phyloP scores from a whole-genome alignment of 768 basidiomycete genomes.

The Hypsizygus marmoreus region DNA sequence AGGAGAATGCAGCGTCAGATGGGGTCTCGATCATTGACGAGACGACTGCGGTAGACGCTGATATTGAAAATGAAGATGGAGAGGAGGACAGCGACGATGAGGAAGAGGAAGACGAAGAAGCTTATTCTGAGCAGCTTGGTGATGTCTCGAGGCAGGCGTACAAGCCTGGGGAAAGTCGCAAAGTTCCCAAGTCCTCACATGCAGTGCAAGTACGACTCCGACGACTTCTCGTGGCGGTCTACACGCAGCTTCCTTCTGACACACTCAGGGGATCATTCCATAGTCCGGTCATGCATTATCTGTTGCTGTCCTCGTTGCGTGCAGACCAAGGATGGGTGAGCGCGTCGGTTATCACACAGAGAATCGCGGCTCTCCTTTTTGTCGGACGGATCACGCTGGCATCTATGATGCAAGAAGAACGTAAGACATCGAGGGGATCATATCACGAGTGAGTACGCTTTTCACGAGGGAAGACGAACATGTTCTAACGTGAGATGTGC shows the following conservation, averaged over 20 bases:
- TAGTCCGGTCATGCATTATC: not conserved
- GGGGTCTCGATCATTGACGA: too few relatives aligned
- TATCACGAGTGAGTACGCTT: not conserved
- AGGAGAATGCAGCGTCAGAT: too few relatives aligned
- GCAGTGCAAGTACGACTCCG: not conserved
- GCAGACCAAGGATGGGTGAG: conserved; percentile 3
- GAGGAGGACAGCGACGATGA: too few relatives aligned
- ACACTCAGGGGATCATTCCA: not conserved
- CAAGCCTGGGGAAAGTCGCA: too few relatives aligned
- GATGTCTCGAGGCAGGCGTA: too few relatives aligned
- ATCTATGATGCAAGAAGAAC: not conserved
- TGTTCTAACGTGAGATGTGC: too few relatives aligned
- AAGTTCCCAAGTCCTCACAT: too few relatives aligned
- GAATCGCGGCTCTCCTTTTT: conserved; percentile 10
- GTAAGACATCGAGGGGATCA: not conserved
- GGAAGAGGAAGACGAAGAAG: too few relatives aligned
- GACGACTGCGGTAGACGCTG: too few relatives aligned
- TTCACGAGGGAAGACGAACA: not conserved
- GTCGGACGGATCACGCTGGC: conserved; percentile 10
- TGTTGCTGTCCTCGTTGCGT: conserved; percentile 7
- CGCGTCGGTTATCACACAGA: conserved; percentile 12
- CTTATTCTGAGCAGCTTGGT: too few relatives aligned
- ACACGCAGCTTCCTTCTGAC: not conserved
- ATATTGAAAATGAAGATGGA: too few relatives aligned
- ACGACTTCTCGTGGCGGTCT: not conserved